Evolutionary conservation across 164 flowering plant species (phyloP), one percentile per base, ranked within the genome.

Genomic region (Vitis rotundifolia): DNA sequence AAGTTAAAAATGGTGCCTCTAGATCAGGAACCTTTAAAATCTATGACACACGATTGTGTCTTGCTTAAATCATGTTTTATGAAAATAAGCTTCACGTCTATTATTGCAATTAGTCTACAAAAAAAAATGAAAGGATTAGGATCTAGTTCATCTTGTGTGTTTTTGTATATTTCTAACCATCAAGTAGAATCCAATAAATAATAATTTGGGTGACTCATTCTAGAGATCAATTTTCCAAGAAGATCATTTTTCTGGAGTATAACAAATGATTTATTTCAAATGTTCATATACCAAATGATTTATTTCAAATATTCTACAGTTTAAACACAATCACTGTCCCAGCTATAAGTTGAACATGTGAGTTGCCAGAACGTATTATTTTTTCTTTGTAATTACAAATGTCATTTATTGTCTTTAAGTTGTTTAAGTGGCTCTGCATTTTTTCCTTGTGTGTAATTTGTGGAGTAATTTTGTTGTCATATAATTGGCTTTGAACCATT

Each of bases 401-500:
- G 16, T 10, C 15, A 44, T 68, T 62, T 19, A 53, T 16, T 37
- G 8, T 2, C n/a, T 66, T 28, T 28, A 54, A 8, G 47, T 57
- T 50, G 13, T 61, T 49, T 62, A 11, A 13, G 13, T 22, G 56
- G 18, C 15, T 50, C 54, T 3, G 9, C 11, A 55, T 14, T 62
- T 70, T 55, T 11, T 14, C 3, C 48, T 1, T 63, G 44, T 19
- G 58, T 61, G 56, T 54, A 52, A 49, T 60, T 68, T 64, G 31
- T 68, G 56, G 9, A 59, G 44, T 44, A 29, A 31, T 53, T 60
- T 55, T 62, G 52, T 57, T 66, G 59, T 71, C 51, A 31, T 51
- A 11, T 61, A 60, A 68, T 66, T 44, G 51, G 55, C 49, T 11
- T 63, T 65, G 16, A 50, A 59, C 64, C 31, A 64, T 64, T 70